phyloP scores from a whole-genome alignment of 805 yeast species.

The Metschnikowia dekortorum region DNA sequence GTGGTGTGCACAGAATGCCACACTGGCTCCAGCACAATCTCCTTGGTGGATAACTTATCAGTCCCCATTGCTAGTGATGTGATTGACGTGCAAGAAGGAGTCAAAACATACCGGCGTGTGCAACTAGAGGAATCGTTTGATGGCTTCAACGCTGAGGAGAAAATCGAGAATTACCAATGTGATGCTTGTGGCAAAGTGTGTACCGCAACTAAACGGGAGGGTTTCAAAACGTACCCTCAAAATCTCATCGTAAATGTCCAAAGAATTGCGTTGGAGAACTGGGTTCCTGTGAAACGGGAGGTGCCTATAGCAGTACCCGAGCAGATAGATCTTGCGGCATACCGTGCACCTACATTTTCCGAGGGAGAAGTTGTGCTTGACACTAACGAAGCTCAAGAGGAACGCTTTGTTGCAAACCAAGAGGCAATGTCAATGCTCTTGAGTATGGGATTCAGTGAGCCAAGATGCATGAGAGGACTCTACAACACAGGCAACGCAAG shows the following conservation, averaged over 20 bases:
- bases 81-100: slow-evolving; percentile 38
- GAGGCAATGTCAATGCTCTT: slow-evolving; percentile 51
- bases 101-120: slow-evolving; percentile 45
- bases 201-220: slow-evolving; percentile 34
- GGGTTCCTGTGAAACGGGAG: slow-evolving; percentile 83
- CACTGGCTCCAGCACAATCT: slow-evolving; percentile 53
- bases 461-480: slow-evolving; percentile 62
- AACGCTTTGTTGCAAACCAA: slow-evolving; percentile 49
- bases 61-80: slow-evolving; percentile 50
- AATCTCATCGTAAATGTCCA: slow-evolving; percentile 68
- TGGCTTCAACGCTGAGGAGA: slow-evolving; percentile 44
- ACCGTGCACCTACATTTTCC: slow-evolving; percentile 38
- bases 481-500: slow-evolving; percentile 63
- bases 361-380: slow-evolving; percentile 22
- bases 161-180: slow-evolving; percentile 59
- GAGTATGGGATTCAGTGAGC: slow-evolving; percentile 85
- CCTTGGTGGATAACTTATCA: slow-evolving; percentile 60
- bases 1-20: slow-evolving; percentile 55
- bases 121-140: slow-evolving; percentile 47
- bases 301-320: slow-evolving; percentile 60
- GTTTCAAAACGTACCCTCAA: slow-evolving; percentile 65
- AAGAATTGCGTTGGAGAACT: slow-evolving; percentile 76
- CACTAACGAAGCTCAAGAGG: slow-evolving; percentile 11
- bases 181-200: slow-evolving; percentile 42
- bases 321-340: slow-evolving; percentile 41